Base-by-base conservation (phyloP, 306 rosid genomes). In the Vigna mungo region DNA sequence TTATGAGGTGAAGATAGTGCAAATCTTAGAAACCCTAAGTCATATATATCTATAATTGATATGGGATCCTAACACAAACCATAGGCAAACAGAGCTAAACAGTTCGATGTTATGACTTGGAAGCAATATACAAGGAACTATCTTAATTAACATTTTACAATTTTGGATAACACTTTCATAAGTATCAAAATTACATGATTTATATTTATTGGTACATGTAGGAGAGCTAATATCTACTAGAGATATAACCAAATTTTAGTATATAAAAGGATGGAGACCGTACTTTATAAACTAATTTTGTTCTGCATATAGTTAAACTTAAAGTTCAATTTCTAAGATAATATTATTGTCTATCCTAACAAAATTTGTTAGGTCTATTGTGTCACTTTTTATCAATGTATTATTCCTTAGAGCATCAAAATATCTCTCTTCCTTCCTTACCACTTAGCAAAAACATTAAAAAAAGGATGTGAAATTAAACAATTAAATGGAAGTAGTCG, bases 391-490 rank as follows among this genome's bases (percentile, higher is more conserved):
- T 6, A 36, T 78, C 39, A 34, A 62, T 32, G 27, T 62, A 34
- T 12, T 62, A 34, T 55, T 54, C 41, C 77, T 13, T 10, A 17
- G 27, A 47, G 59, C 47, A 37, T 64, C 51, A 20, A 23, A 12
- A 41, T 16, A 36, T 30, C 55, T 43, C 21, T 43, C 63, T 77
- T 76, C n/a, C 73, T 39, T 59, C 21, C 54, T 60, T 13, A 43
- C 55, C 36, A 43, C 58, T 58, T 27, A 32, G 54, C 46, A 72
- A 64, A 47, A 72, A 56, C 44, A 63, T 13, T 13, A 10, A 77
- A 71, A 70, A 44, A 39, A 34, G 10, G 41, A 66, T 21, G 77
- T 21, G 59, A 36, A 78, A 71, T 52, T 37, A 66, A 66, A 54
- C 21, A 68, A 55, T 17, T 8, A 34, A 17, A 36, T 44, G 60